Conservation (phyloP, 192 early-diverging fungal species). For the Dissophora ornata region DNA sequence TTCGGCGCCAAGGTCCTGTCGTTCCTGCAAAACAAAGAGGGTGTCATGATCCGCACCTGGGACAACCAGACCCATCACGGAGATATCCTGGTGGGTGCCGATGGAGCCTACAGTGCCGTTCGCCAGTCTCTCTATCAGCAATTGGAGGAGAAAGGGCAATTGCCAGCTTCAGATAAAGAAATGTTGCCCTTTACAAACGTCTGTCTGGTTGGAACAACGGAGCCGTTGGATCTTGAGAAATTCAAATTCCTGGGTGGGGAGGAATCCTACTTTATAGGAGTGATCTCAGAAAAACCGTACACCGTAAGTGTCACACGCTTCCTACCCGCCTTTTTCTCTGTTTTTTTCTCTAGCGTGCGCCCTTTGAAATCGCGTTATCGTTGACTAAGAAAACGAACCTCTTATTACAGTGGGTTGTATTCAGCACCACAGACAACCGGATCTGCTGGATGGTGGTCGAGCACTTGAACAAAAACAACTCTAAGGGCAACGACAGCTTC, state of each 20-base stretch:
- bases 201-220: slow-evolving; percentile 17
- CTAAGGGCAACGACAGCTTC: slow-evolving; percentile 18
- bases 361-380: too few species aligned
- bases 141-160: neutral
- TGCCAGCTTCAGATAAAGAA: slow-evolving; percentile 2
- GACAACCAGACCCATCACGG: slow-evolving; percentile 23
- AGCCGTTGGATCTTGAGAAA: neutral
- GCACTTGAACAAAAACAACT: slow-evolving; percentile 6
- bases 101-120: slow-evolving; percentile 30
- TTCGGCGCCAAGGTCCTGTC: slow-evolving; percentile 19
- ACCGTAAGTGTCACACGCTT: slow-evolving; percentile 14
- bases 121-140: slow-evolving; percentile 21
- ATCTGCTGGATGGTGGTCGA: slow-evolving; percentile 23
- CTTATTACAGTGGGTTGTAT: slow-evolving; percentile 27
- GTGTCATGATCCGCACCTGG: slow-evolving; percentile 19
- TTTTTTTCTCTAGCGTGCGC: too few species aligned
- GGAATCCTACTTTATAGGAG: neutral
- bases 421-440: slow-evolving; percentile 7
- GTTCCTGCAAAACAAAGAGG: slow-evolving; percentile 3
- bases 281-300: slow-evolving; percentile 15
- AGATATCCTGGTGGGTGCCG: slow-evolving; percentile 31
- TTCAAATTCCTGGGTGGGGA: slow-evolving; percentile 1
- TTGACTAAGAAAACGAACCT: too few species aligned
- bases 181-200: slow-evolving; percentile 11
- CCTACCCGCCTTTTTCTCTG: neutral